Evolutionary conservation across 2,329 filamentous ascomycete genomes (phyloP), one percentile per base, ranked within the genome.

Genomic region (Fusarium sulawesiense): DNA sequence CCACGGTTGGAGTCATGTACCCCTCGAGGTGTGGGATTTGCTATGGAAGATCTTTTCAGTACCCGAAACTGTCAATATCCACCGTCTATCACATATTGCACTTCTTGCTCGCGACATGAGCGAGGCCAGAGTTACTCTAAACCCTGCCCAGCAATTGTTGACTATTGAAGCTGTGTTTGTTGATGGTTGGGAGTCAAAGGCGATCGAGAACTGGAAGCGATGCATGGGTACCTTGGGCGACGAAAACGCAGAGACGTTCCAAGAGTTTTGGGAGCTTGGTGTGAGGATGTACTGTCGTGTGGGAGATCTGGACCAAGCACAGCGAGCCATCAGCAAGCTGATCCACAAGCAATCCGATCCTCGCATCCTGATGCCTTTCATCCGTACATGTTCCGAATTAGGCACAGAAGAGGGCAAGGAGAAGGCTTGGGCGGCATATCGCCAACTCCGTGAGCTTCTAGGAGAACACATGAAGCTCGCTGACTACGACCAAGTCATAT

Each of bases 401-500:
- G 81, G 82, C 4, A 85, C 77, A 49, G 82, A 76, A 62, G 86
- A 81, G 25, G 74, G 76, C 7, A 83, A 83, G 29, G 79, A 86
- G 20, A 84, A 84, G 66, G 92, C 92, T 0, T 95, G 91, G 88
- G 80, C 84, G 25, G 78, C 88, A 3, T 96, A 95, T 77, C 80
- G 88, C 40, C 84, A 85, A 54, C 83, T 97, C 71, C 89, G 89
- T 64, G 81, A 84, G 27, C 83, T 86, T 8, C 83, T 93, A 4
- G 88, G 87, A 2, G 76, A 83, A 25, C 79, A 84, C 1, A 91
- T 94, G 81, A 87, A 83, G 5, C 89, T 94, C 75, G 82, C 88
- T 20, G 92, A 97, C 75, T 97, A 94, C 73, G 93, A 97, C 77
- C 83, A 87, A 64, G 86, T 94, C 37, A 89, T 91, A 48, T 86